Conservation (phyloP, 805 yeast species). For the Candida chauliodis region DNA sequence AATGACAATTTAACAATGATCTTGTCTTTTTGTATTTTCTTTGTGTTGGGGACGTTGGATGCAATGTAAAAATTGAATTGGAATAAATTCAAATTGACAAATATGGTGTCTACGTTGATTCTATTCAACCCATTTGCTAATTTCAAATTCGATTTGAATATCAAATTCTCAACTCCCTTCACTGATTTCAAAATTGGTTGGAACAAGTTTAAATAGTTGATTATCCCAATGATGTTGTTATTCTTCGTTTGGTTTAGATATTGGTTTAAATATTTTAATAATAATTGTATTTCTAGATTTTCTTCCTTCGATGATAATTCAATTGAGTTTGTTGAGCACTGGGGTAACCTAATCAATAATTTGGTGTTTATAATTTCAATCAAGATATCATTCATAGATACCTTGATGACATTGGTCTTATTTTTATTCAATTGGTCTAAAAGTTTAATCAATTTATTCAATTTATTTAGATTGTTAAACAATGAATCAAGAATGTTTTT, state of each 20-base stretch:
- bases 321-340: conserved; percentile 11
- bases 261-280: conserved; percentile 22
- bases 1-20: conserved; percentile 26
- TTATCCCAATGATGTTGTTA: conserved; percentile 23
- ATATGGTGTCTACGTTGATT: conserved; percentile 29
- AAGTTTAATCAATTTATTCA: conserved; percentile 30
- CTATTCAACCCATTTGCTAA: conserved; percentile 30
- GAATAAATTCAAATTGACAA: conserved; percentile 26
- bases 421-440: conserved; percentile 29
- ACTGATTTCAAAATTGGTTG: conserved; percentile 27
- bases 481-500: conserved; percentile 19
- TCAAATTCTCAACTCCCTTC: conserved; percentile 13
- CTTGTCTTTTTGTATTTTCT: conserved; percentile 33
- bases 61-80: conserved; percentile 31
- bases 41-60: conserved; percentile 22
- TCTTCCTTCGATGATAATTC: neutral
- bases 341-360: conserved; percentile 18
- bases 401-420: conserved; percentile 23
- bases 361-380: conserved; percentile 20
- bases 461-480: conserved; percentile 27
- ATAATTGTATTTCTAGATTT: conserved; percentile 12
- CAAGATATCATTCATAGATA: conserved; percentile 24
- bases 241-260: conserved; percentile 14
- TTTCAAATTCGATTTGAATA: conserved; percentile 12
- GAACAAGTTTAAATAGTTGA: conserved; percentile 30